These are phyloP conservation scores for Aspergillus ostianus DNA, from an alignment of 495 filamentous ascomycete species.

Conservation along the genomic window DNA sequence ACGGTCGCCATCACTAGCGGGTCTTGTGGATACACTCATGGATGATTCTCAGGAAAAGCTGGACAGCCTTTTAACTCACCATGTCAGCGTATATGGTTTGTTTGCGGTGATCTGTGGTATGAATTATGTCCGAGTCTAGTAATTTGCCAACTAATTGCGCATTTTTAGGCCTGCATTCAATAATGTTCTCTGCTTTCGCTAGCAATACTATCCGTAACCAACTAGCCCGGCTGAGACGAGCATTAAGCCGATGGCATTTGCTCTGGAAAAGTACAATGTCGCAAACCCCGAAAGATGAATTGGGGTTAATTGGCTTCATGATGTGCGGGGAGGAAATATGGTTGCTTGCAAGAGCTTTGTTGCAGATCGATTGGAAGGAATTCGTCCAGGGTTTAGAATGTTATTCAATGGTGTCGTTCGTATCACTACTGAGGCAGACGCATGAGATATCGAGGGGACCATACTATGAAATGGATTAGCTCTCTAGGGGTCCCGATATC, in stretches of 20 bases:
- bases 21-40: not conserved
- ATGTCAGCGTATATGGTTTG: too few relatives aligned
- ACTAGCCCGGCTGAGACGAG: not conserved
- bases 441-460: too few relatives aligned
- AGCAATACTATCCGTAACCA: not conserved
- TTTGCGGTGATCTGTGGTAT: not conserved
- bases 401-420: too few relatives aligned
- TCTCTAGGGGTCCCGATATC: too few relatives aligned
- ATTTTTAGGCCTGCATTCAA: not conserved
- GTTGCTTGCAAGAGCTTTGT: not conserved
- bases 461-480: too few relatives aligned
- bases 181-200: not conserved
- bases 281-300: not conserved
- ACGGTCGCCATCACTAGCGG: too few relatives aligned
- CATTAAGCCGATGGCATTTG: not conserved
- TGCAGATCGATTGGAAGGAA: not conserved
- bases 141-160: too few relatives aligned
- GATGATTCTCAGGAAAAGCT: too few relatives aligned
- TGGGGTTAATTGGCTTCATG: not conserved
- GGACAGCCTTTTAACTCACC: too few relatives aligned
- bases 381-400: too few relatives aligned
- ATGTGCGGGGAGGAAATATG: not conserved
- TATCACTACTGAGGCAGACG: too few relatives aligned
- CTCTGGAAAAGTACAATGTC: not conserved
- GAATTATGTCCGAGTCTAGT: too few relatives aligned